These are phyloP conservation scores for Trypanosoma melophagium DNA, from an alignment of 208 protist species.

Conservation along the genomic window DNA sequence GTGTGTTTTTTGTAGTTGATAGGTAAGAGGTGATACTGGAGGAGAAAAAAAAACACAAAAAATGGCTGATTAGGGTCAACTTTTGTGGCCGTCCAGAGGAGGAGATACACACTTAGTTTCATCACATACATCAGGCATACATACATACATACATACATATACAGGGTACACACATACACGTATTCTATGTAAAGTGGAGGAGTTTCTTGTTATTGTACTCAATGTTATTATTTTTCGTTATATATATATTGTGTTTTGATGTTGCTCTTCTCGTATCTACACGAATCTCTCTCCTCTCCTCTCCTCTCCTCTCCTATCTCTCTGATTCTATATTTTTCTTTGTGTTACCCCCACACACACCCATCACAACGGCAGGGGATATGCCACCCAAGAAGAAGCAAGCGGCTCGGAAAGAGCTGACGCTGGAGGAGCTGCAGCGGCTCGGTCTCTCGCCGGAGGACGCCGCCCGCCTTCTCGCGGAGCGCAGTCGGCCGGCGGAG, in stretches of 20 bases:
- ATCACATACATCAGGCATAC: slow-evolving; percentile 4
- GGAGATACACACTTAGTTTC: no score
- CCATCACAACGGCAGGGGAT: neutral
- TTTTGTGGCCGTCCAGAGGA: no score
- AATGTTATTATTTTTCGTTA: neutral
- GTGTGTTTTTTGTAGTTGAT: neutral
- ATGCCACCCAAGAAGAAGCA: slow-evolving; percentile 77
- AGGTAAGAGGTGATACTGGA: neutral
- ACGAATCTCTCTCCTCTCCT: neutral
- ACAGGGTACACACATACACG: no score
- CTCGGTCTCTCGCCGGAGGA: slow-evolving; percentile 78
- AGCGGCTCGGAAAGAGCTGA: slow-evolving; percentile 51
- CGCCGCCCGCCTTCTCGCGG: slow-evolving; percentile 59
- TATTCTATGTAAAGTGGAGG: no score
- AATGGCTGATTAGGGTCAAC: no score
- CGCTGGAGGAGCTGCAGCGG: slow-evolving; percentile 74
- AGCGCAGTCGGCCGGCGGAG: slow-evolving; percentile 62
- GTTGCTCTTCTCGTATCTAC: neutral
- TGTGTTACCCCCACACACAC: neutral
- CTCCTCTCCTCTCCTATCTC: neutral
- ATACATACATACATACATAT: slow-evolving; percentile 2
- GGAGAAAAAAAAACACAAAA: neutral
- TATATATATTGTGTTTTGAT: slow-evolving; percentile 3
- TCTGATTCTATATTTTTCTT: neutral
- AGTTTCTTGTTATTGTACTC: neutral